Conservation (phyloP, 1,284 basidiomycete genomes). For the Ustilago hordei region DNA sequence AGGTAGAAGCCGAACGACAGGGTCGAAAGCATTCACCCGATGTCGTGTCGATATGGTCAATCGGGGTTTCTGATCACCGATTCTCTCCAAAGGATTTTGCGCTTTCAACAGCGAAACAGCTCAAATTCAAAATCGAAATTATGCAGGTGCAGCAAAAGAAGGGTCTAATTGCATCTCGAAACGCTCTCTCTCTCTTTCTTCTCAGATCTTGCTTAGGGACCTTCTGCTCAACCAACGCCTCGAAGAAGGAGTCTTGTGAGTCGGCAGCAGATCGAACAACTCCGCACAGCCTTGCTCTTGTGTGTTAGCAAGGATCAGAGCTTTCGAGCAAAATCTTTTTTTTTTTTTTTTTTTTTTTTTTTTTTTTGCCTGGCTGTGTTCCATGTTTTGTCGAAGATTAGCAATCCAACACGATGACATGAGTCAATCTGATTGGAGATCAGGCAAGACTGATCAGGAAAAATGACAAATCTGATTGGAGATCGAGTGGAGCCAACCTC, state of each 20-base stretch:
- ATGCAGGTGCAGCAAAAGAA: constrained; percentile 23
- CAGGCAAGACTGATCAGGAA: too few relatives aligned
- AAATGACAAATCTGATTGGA: too few relatives aligned
- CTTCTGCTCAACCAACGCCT: neutral
- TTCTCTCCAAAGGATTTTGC: neutral
- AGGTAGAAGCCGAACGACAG: too few relatives aligned
- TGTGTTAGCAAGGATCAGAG: neutral
- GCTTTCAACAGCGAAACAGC: constrained; percentile 12
- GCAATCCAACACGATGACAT: too few relatives aligned
- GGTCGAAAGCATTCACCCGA: too few relatives aligned
- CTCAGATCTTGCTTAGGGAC: neutral
- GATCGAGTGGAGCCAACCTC: too few relatives aligned
- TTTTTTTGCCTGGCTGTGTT: too few relatives aligned
- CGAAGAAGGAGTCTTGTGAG: neutral
- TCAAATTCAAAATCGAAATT: neutral
- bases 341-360: too few relatives aligned
- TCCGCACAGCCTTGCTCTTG: neutral
- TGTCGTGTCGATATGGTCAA: too few relatives aligned
- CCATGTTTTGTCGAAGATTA: too few relatives aligned
- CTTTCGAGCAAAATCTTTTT: neutral
- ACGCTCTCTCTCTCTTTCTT: constrained; percentile 4
- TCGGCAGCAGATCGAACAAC: neutral
- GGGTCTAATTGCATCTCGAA: constrained; percentile 11
- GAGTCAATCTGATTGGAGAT: too few relatives aligned
- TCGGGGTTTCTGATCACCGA: too few relatives aligned